phyloP scores from a whole-genome alignment of 768 basidiomycete genomes.

The Lentinula guzmanii region DNA sequence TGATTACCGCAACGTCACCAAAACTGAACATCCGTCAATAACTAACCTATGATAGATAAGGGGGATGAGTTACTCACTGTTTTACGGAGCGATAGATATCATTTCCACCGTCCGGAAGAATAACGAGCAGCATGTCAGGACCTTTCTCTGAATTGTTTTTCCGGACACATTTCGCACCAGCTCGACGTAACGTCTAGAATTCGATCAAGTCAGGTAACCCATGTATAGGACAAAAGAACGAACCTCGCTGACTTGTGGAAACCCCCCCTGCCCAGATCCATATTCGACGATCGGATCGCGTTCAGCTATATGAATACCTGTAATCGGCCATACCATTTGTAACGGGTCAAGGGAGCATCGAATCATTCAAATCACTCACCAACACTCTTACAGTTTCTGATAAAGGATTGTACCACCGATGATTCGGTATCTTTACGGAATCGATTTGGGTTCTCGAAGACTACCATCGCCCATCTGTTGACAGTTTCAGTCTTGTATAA shows the following conservation, averaged over 20 bases:
- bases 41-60: background rate
- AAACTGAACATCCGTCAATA: conserved; percentile 1
- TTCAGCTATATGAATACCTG: background rate
- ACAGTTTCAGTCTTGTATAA: conserved; percentile 37
- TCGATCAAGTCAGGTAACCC: background rate
- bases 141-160: conserved; percentile 20
- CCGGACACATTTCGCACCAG: conserved; percentile 28
- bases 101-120: conserved; percentile 48
- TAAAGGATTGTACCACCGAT: conserved; percentile 33
- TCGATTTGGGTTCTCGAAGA: conserved; percentile 45
- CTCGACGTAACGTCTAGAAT: background rate
- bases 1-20: conserved; percentile 33
- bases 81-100: conserved; percentile 53
- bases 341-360: background rate
- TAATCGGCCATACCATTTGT: background rate
- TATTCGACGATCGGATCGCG: background rate
- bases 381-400: conserved; percentile 21
- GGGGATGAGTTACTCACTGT: conserved; percentile 32
- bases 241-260: background rate
- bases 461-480: conserved; percentile 39
- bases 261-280: background rate
- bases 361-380: background rate
- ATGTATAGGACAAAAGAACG: background rate
- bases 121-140: conserved; percentile 39
- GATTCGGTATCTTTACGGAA: conserved; percentile 30